These are phyloP conservation scores for Penicillium griseofulvum DNA, from an alignment of 2,329 filamentous ascomycete species.

Conservation along the genomic window DNA sequence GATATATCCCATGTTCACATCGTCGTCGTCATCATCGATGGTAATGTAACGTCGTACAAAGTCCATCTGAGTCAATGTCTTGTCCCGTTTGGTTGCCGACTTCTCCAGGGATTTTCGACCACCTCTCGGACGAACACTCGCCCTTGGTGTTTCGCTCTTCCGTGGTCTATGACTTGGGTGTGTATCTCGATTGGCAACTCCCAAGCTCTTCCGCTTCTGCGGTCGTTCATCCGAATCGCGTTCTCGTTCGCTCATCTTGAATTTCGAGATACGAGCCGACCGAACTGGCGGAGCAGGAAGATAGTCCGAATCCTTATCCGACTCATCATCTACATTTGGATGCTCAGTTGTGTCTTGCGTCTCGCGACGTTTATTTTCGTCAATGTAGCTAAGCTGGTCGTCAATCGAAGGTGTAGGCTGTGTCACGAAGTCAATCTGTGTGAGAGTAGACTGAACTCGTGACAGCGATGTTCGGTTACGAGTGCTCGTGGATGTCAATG, in stretches of 20 bases:
- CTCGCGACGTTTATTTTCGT: slow-evolving; percentile 11
- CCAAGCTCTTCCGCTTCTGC: slow-evolving; percentile 18
- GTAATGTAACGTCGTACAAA: slow-evolving; percentile 39
- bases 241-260: slow-evolving; percentile 8
- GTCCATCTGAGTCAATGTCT: slow-evolving; percentile 45
- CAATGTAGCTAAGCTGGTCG: slow-evolving; percentile 34
- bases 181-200: not conserved
- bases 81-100: slow-evolving; percentile 28
- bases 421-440: slow-evolving; percentile 42
- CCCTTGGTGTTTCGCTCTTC: slow-evolving; percentile 22
- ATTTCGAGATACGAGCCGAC: slow-evolving; percentile 11
- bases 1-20: slow-evolving; percentile 34
- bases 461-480: slow-evolving; percentile 19
- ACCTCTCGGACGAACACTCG: slow-evolving; percentile 16
- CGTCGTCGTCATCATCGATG: slow-evolving; percentile 34
- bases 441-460: slow-evolving; percentile 40
- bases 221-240: slow-evolving; percentile 7
- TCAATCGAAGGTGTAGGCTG: slow-evolving; percentile 22
- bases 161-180: slow-evolving; percentile 8
- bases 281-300: slow-evolving; percentile 12
- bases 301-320: slow-evolving; percentile 24
- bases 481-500: slow-evolving; percentile 18
- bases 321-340: slow-evolving; percentile 27
- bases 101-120: slow-evolving; percentile 25
- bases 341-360: slow-evolving; percentile 16